These are phyloP conservation scores for Massariosphaeria phaeospora DNA, from an alignment of 495 filamentous ascomycete genomes.

Conservation along the genomic window DNA sequence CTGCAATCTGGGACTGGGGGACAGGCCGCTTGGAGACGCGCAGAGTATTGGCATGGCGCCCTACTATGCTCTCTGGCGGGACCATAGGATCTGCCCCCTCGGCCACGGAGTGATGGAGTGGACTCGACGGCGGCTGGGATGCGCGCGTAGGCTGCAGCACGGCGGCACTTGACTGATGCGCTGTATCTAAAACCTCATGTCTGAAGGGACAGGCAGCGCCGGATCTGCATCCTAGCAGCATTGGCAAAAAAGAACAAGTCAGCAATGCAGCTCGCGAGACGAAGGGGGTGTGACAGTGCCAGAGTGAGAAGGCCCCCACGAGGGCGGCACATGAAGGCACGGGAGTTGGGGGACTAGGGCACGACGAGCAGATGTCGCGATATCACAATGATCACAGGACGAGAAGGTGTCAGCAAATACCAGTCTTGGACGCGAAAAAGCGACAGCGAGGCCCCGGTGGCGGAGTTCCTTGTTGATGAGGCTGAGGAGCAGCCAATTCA, in stretches of 20 bases:
- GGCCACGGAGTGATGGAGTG: conserved; percentile 6
- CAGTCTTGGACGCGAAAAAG: conserved; percentile 34
- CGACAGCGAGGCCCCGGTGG: conserved; percentile 34
- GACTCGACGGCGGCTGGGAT: conserved; percentile 25
- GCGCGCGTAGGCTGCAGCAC: conserved; percentile 20
- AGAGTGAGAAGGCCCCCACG: conserved; percentile 28
- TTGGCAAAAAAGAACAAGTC: conserved; percentile 29
- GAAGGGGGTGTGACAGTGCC: conserved; percentile 23
- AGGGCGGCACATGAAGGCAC: conserved; percentile 23
- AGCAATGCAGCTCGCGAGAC: conserved; percentile 10
- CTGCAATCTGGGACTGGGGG: conserved; percentile 57
- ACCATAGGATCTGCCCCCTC: conserved; percentile 14
- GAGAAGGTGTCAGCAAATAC: conserved; percentile 31
- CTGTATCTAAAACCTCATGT: conserved; percentile 25
- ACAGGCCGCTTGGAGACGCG: conserved; percentile 60
- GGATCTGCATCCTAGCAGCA: conserved; percentile 36
- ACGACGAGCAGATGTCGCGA: conserved; percentile 16
- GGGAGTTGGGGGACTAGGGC: conserved; percentile 26
- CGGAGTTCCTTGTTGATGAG: conserved; percentile 27
- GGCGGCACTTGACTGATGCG: conserved; percentile 26
- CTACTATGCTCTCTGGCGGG: conserved; percentile 4
- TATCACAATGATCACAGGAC: conserved; percentile 32
- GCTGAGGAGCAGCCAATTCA: conserved; percentile 30
- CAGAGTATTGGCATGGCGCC: conserved; percentile 37
- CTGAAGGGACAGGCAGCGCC: conserved; percentile 38